Base-by-base conservation (phyloP, 345 rosid species). In the Salix caprea region DNA sequence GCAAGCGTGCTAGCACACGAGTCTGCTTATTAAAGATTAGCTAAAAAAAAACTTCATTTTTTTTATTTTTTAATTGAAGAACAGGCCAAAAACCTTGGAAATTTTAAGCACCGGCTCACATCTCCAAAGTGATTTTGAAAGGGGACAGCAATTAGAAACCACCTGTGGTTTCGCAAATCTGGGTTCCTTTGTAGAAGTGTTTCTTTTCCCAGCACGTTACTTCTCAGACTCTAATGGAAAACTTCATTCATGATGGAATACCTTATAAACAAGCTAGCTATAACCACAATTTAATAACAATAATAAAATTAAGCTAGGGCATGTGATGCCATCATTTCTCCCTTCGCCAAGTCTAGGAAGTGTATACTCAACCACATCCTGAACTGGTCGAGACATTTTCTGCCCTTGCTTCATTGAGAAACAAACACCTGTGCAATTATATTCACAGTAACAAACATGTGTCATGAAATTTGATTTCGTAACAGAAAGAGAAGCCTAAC, bases 361-460 rank as follows among this genome's bases (percentile, higher is more conserved):
- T 14, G 19, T 14, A 46, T 13, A 46, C 52, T 13, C 52, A 46
- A 46, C 16, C 52, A 13, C 52, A 46, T 14, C 52, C 52, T 46
- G 6, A 46, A 46, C 52, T 14, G 14, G 52, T 14, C 14, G 5
- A 46, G 52, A 40, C 32, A 13, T 7, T 14, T 60, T 14, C 30
- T 26, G 19, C 9, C 56, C 21, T 50, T 30, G 13, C 73, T 28
- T 7, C 2, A 39, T 28, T 19, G 40, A 6, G 70, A 44, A 69
- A 69, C 58, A 44, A 69, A 70, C 60, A 70, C 15, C 6, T 26
- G 24, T 48, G 77, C 71, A 75, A 75, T 30, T 42, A 32, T 26
- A 30, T 4, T 26, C n/a, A 48, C 58, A 23, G 5, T 16, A 23
- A 14, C 52, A 67, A 23, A 13, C 52, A 67, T 15, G 67, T 48